Evolutionary conservation across 495 filamentous ascomycete genomes (phyloP).

Genomic region (Aspergillus heteromorphus): DNA sequence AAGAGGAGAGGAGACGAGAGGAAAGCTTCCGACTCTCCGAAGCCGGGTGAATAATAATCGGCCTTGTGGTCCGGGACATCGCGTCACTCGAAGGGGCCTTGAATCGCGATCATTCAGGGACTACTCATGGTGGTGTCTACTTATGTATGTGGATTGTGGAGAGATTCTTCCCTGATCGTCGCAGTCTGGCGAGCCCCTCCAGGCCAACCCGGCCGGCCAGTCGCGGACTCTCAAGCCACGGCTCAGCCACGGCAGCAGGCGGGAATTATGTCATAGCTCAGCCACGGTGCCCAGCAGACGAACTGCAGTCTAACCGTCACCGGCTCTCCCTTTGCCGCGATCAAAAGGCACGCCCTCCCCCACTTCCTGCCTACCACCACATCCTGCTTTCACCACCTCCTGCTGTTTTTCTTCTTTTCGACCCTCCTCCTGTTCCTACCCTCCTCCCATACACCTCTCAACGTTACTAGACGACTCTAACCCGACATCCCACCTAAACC

Average conservation of each 20-base stretch:
- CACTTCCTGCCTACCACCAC: conserved; percentile 9
- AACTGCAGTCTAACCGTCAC: conserved; percentile 21
- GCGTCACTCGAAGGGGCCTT: too few relatives aligned
- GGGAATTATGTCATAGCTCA: conserved; percentile 37
- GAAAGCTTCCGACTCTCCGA: background rate
- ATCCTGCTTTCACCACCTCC: conserved; percentile 5
- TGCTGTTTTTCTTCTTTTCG: conserved; percentile 7
- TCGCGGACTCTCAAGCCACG: background rate
- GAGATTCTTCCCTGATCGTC: background rate
- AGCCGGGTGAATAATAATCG: background rate
- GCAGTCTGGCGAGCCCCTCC: background rate
- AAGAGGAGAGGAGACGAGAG: background rate
- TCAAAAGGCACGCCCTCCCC: conserved; percentile 7
- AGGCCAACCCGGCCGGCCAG: background rate
- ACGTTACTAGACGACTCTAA: background rate
- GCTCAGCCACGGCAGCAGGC: conserved; percentile 1
- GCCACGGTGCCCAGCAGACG: conserved; percentile 18
- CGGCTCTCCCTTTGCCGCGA: conserved; percentile 9
- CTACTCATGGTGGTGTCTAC: too few relatives aligned
- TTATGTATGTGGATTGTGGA: too few relatives aligned
- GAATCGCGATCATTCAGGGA: background rate
- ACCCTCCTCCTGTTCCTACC: background rate
- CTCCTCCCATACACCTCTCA: background rate
- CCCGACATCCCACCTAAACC: background rate
- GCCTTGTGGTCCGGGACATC: background rate